Conservation (phyloP, 2,329 filamentous ascomycete genomes). For the Fusarium sublunatum region DNA sequence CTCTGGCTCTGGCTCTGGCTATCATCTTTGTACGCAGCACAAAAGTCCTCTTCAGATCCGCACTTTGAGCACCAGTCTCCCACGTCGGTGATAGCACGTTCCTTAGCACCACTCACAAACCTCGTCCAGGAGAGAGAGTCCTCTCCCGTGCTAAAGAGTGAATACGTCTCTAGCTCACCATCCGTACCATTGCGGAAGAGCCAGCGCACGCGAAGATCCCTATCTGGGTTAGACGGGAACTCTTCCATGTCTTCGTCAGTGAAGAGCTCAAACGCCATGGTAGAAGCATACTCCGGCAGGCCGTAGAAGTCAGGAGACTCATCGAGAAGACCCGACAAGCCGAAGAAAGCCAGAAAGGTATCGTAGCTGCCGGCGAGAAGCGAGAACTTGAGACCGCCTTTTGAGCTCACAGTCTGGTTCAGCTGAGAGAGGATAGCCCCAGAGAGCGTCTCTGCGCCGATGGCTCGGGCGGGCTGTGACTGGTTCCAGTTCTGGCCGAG, state of each 20-base stretch:
- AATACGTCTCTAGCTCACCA: constrained; percentile 45
- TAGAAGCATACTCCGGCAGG: constrained; percentile 52
- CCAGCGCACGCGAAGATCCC: constrained; percentile 49
- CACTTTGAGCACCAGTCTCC: constrained; percentile 50
- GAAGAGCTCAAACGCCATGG: constrained; percentile 53
- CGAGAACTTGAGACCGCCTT: constrained; percentile 51
- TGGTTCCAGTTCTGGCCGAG: constrained; percentile 49
- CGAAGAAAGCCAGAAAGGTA: constrained; percentile 53
- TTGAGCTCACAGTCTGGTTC: constrained; percentile 46
- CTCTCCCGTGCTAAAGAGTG: constrained; percentile 48
- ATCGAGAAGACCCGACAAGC: constrained; percentile 44
- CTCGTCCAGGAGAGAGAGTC: constrained; percentile 46
- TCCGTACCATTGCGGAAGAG: constrained; percentile 51
- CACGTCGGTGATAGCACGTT: constrained; percentile 46
- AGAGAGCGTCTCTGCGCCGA: constrained; percentile 49
- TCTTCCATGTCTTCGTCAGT: constrained; percentile 30
- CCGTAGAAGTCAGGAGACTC: constrained; percentile 48
- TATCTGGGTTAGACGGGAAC: constrained; percentile 44
- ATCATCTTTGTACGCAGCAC: constrained; percentile 47
- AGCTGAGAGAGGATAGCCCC: constrained; percentile 48
- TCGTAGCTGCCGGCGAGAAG: constrained; percentile 52
- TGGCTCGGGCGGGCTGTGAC: constrained; percentile 46
- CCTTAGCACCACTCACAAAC: constrained; percentile 47
- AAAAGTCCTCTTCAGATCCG: constrained; percentile 46
- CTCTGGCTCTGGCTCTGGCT: constrained; percentile 3